Evolutionary conservation across 371 early-diverging fungal genomes (phyloP).

Genomic region (Mucor velutinosus): DNA sequence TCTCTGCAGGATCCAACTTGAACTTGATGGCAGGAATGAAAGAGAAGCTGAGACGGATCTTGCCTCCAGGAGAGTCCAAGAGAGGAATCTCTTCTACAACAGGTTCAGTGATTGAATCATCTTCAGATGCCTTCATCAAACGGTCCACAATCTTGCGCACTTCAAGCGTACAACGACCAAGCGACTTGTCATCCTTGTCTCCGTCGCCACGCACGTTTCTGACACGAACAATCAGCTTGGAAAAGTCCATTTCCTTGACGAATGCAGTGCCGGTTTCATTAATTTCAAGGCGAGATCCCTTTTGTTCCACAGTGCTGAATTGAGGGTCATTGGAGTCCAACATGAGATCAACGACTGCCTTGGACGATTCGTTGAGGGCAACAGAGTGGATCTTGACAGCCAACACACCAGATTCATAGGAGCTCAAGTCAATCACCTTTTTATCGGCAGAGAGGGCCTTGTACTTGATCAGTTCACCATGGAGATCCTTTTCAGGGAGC

Average conservation of each 20-base stretch:
- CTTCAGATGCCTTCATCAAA: constrained; percentile 13
- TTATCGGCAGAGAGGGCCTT: constrained; percentile 29
- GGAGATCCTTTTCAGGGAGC: constrained; percentile 47
- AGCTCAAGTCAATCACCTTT: constrained; percentile 34
- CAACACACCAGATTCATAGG: constrained; percentile 53
- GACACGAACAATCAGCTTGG: constrained; percentile 37
- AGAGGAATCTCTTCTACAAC: constrained; percentile 27
- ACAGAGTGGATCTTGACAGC: constrained; percentile 41
- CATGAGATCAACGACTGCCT: constrained; percentile 35
- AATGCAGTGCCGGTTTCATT: constrained; percentile 51
- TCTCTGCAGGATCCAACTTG: constrained; percentile 47
- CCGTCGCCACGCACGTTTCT: constrained; percentile 32
- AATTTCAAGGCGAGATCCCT: constrained; percentile 39
- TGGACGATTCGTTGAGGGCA: constrained; percentile 24
- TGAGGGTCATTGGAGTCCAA: constrained; percentile 50
- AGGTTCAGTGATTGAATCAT: constrained; percentile 17
- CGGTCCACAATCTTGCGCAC: constrained; percentile 37
- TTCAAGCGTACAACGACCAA: constrained; percentile 22
- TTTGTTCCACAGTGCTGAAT: constrained; percentile 39
- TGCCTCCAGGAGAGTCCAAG: constrained; percentile 33
- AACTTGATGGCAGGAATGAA: constrained; percentile 48
- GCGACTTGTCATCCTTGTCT: constrained; percentile 38
- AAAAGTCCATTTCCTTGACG: constrained; percentile 56
- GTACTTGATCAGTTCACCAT: constrained; percentile 46
- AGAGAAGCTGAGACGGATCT: constrained; percentile 38